Percentiles rank a stretch among this genome's conserved stretches.
Conservation (phyloP, 1,284 basidiomycete species). For the Peniophora sp. region DNA sequence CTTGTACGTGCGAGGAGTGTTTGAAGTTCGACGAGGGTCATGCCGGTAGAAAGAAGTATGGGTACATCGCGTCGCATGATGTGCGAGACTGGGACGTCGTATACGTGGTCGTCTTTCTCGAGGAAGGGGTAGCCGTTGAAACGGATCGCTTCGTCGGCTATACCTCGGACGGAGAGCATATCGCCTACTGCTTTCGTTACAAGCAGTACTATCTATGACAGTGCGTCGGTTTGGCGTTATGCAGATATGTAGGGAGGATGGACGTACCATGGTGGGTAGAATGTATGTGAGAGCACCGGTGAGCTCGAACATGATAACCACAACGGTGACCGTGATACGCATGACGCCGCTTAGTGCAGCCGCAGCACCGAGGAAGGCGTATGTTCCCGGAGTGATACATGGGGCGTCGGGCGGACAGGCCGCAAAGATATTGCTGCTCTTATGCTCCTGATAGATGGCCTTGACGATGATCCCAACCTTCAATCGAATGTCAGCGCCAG, state of each 20-base stretch:
- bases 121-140: slow-evolving; percentile 98
- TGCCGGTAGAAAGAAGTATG: slow-evolving; percentile 67
- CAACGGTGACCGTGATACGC: slow-evolving; percentile 94
- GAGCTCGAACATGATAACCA: slow-evolving; percentile 99
- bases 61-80: slow-evolving; percentile 84
- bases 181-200: slow-evolving; percentile 99
- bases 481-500: not conserved
- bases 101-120: slow-evolving; percentile 89
- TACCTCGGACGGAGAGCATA: slow-evolving; percentile 86
- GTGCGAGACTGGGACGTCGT: slow-evolving; percentile 85
- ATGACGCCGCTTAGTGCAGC: slow-evolving; percentile 96
- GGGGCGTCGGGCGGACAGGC: slow-evolving; percentile 88
- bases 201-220: slow-evolving; percentile 81
- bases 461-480: not conserved
- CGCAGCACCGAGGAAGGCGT: slow-evolving; percentile 91
- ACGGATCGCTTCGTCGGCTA: slow-evolving; percentile 94
- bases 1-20: slow-evolving; percentile 57
- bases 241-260: not conserved
- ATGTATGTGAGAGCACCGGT: slow-evolving; percentile 98
- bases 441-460: slow-evolving; percentile 57
- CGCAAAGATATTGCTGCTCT: slow-evolving; percentile 80
- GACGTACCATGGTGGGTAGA: slow-evolving; percentile 88
- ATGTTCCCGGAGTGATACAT: slow-evolving; percentile 98
- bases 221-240: not conserved
- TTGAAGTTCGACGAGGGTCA: slow-evolving; percentile 78